Percentiles rank a stretch among this genome's conserved stretches.
Evolutionary conservation across 2,329 filamentous ascomycete genomes (phyloP).

Genomic region (Trichoderma oligosporum): DNA sequence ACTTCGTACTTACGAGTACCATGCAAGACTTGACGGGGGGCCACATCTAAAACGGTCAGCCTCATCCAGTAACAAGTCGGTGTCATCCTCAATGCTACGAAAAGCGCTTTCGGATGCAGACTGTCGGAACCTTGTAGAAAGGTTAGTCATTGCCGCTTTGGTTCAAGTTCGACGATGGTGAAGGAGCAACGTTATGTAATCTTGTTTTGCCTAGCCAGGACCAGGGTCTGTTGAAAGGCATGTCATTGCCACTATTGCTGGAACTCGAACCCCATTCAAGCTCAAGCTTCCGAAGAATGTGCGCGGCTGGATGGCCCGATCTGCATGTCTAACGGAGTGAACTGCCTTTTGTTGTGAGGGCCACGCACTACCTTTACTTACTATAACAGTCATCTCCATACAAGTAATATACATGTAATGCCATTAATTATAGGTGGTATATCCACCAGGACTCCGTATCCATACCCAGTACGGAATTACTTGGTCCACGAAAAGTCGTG

Average conservation of each 20-base stretch:
- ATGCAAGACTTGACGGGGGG: constrained; percentile 9
- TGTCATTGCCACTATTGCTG: constrained; percentile 11
- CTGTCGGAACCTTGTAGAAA: constrained; percentile 6
- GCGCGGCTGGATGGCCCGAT: constrained; percentile 14
- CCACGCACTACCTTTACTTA: constrained; percentile 1
- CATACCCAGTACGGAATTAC: too few species aligned
- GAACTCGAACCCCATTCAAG: background rate
- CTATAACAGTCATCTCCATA: background rate
- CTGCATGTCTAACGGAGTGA: constrained; percentile 12
- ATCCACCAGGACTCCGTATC: background rate
- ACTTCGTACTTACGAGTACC: background rate
- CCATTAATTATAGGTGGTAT: background rate
- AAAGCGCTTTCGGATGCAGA: background rate
- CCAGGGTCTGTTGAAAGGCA: constrained; percentile 6
- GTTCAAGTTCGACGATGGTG: background rate
- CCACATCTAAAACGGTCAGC: constrained; percentile 8
- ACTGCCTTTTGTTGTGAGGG: constrained; percentile 4
- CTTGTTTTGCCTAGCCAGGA: constrained; percentile 1
- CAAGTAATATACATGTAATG: background rate
- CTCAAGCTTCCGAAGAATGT: constrained; percentile 12
- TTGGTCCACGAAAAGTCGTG: constrained; percentile 1
- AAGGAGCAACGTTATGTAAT: constrained; percentile 11
- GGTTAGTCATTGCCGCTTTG: background rate
- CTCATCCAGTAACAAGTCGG: constrained; percentile 8
- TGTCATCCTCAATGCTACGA: background rate